phyloP scores from a whole-genome alignment of 2,329 filamentous ascomycete species.

The Lithohypha guttulata region DNA sequence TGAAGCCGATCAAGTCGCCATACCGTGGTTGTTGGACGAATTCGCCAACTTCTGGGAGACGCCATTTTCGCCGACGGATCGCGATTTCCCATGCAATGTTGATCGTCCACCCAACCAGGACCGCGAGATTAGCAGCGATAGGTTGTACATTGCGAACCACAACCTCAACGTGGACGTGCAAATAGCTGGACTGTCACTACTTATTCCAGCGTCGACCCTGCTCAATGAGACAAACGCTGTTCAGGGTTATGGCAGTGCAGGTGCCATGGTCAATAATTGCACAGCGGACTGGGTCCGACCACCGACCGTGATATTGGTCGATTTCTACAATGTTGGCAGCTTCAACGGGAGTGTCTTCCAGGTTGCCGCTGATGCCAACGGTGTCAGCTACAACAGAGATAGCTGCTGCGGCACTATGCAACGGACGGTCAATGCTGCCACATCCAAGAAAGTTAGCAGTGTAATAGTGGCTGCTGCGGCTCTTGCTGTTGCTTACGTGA shows the following conservation, averaged over 20 bases:
- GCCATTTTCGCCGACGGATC: conserved; percentile 62
- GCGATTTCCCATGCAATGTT: conserved; percentile 63
- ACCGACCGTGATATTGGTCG: conserved; percentile 66
- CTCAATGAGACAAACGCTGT: conserved; percentile 63
- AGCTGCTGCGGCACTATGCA: conserved; percentile 26
- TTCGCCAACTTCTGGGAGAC: conserved; percentile 89
- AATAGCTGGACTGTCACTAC: conserved; percentile 50
- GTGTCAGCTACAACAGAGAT: conserved; percentile 52
- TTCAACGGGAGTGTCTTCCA: conserved; percentile 66
- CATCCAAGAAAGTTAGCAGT: not conserved
- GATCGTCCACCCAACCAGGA: conserved; percentile 57
- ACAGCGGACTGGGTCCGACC: conserved; percentile 53
- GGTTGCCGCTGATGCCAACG: conserved; percentile 59
- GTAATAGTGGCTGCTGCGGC: not conserved
- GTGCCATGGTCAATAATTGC: conserved; percentile 54
- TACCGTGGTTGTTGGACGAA: conserved; percentile 78
- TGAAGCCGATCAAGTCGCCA: conserved; percentile 62
- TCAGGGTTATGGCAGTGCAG: conserved; percentile 56
- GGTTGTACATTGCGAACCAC: conserved; percentile 79
- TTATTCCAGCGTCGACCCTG: conserved; percentile 61
- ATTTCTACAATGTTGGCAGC: conserved; percentile 68
- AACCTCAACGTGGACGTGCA: conserved; percentile 74
- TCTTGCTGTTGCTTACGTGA: too few relatives aligned
- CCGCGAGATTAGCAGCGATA: conserved; percentile 42
- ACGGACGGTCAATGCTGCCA: not conserved